Base-by-base conservation (phyloP, 1,284 basidiomycete species). In the Jaminaea rosea region DNA sequence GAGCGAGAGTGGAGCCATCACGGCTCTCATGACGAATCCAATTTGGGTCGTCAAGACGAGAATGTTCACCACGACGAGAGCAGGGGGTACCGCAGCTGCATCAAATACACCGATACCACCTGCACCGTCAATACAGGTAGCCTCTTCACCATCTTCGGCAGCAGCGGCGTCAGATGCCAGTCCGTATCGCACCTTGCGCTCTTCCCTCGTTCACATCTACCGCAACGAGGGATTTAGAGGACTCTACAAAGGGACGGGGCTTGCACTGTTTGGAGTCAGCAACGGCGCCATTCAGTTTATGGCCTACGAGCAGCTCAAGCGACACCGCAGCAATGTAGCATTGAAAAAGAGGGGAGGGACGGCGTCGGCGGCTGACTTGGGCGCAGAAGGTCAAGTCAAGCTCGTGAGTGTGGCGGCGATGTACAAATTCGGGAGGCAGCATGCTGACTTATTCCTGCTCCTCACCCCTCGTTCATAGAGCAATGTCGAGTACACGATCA, bases 31-130 rank as follows among this genome's bases (percentile, higher is more conserved):
- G 74, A 98, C 94, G 7, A 99, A 99, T 75, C 94, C 94, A 0
- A 84, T 98, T 64, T 99, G 93, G 93, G 88, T 98, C 10, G 87
- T 99, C 56, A 90, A 96, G 78, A 93, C 96, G 6, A 83, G 93
- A 55, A 93, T 98, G 84, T 98, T 97, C 69, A 91, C 91, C 1
- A 88, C 53, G 2, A 10, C 29, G 11, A 34, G 49, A n/a, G 31
- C 62, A 17, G 26, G 37, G 11, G 29, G 48, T 1, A 47, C 26
- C 28, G 26, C 36, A 15, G 19, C 23, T 24, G 19, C 36, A 29
- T 1, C 39, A 32, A 37, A 29, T 39, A 29, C 42, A 23, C 39
- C 39, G 19, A 11, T 42, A 17, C 39, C 34, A n/a, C 21, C 42
- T 26, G 17, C n/a, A 45, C 15, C 23, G 4, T 21, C 42, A 34